Base-by-base conservation (phyloP, 2,329 filamentous ascomycete genomes). In the Alternaria sp. region DNA sequence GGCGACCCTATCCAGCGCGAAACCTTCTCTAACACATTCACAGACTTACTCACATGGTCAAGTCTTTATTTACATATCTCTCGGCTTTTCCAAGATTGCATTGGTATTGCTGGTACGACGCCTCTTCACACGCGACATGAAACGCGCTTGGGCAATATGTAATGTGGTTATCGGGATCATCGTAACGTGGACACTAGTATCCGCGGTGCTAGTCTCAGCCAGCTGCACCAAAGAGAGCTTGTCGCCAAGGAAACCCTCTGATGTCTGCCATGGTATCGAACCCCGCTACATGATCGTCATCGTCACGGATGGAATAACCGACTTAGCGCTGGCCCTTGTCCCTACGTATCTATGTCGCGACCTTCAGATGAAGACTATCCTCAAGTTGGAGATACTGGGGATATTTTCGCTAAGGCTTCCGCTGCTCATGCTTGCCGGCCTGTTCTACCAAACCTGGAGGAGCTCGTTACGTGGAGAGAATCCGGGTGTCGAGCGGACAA, bases 41-140 rank as follows among this genome's bases (percentile, higher is more conserved):
- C 45, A 49, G 45, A 49, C 45, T 5, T 49, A 49, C 6, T 49
- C 45, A 2, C 23, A 53, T 25, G 23, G 64, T 49, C 73, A 77
- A 45, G 58, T 76, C 10, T 61, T 63, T 3, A 47, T 73, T 21
- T 75, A 74, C 51, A 53, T 75, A 10, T 67, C 71, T 1, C 64
- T 77, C 15, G 70, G 69, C 15, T 58, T 76, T 6, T 74, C 75
- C 0, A 78, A 78, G 66, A 59, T 64, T 11, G 68, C 76, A 3
- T 61, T 72, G 6, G 65, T 75, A 7, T 40, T 76, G n/a, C 64
- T 78, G 6, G 67, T 75, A 30, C 71, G 67, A 45, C 70, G 76
- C 3, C 57, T 78, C 2, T 78, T 77, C 59, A 72, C 67, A 6
- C 62, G 68, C 6, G 75, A 77, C 53, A 72, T 73, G 65, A 69